These are phyloP conservation scores for Euptelea pleiosperma DNA, from an alignment of 164 flowering plant genomes.

Conservation along the genomic window DNA sequence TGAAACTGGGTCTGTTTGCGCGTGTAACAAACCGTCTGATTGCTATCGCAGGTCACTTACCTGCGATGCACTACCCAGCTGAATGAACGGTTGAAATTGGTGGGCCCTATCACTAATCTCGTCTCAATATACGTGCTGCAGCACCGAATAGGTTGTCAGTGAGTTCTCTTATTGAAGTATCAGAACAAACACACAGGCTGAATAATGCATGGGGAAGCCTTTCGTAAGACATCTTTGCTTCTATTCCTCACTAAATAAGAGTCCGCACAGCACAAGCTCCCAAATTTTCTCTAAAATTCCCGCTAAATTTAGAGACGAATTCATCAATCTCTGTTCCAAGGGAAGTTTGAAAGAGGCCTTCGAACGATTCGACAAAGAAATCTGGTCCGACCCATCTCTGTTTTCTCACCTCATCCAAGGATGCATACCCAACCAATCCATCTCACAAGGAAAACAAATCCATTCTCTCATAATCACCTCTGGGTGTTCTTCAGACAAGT, in stretches of 20 bases:
- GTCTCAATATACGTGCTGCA: too few species aligned
- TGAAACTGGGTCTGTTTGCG: too few species aligned
- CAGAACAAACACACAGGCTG: too few species aligned
- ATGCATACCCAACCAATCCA: constrained; percentile 40
- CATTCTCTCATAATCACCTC: constrained; percentile 51
- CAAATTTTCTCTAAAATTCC: background rate
- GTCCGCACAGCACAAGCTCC: background rate
- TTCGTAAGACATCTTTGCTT: constrained; percentile 1
- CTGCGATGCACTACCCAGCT: too few species aligned
- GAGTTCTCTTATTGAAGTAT: too few species aligned
- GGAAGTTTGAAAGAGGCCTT: constrained; percentile 53
- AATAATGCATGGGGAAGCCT: background rate
- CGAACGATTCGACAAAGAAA: constrained; percentile 27
- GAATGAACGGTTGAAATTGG: too few species aligned
- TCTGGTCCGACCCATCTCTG: constrained; percentile 48
- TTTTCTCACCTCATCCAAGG: constrained; percentile 52
- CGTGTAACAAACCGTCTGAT: too few species aligned
- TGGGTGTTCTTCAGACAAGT: constrained; percentile 54
- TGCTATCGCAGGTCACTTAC: too few species aligned
- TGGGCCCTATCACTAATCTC: too few species aligned
- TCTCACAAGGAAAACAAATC: constrained; percentile 40
- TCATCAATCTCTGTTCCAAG: constrained; percentile 37
- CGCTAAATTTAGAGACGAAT: constrained; percentile 8
- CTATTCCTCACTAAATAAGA: background rate
- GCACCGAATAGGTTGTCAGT: too few species aligned